Percentiles rank a stretch among this genome's conserved stretches.
These are phyloP conservation scores for Schizosaccharomyces pombe DNA, from an alignment of 805 yeast genomes.

Conservation along the genomic window DNA sequence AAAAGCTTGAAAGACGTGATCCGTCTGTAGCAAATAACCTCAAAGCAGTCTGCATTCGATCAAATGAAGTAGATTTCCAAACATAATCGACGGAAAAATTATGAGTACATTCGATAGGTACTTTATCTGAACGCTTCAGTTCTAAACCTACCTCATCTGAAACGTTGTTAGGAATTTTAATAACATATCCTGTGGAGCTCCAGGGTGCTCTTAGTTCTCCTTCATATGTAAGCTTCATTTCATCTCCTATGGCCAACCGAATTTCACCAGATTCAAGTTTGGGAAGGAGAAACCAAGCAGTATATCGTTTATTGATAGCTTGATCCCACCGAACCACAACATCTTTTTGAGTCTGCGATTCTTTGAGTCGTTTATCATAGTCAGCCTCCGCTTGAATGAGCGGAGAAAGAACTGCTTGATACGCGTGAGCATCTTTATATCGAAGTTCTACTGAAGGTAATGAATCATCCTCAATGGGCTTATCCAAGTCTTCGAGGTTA, in stretches of 20 bases:
- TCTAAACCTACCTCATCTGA: conserved; percentile 55
- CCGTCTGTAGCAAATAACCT: conserved; percentile 44
- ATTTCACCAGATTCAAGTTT: conserved; percentile 38
- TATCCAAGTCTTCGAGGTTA: conserved; percentile 41
- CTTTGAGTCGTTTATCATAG: conserved; percentile 48
- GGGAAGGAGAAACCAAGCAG: conserved; percentile 46
- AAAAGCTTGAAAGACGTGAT: conserved; percentile 44
- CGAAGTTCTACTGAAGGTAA: conserved; percentile 51
- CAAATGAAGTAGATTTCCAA: conserved; percentile 70
- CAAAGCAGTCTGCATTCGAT: conserved; percentile 64
- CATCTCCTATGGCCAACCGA: conserved; percentile 68
- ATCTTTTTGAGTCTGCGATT: conserved; percentile 52
- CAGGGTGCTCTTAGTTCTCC: conserved; percentile 39
- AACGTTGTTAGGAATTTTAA: conserved; percentile 41
- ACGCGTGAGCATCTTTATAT: conserved; percentile 62
- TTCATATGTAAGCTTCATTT: conserved; percentile 39
- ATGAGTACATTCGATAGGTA: conserved; percentile 32
- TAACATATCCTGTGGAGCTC: conserved; percentile 50
- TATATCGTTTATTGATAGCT: conserved; percentile 37
- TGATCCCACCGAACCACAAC: conserved; percentile 52
- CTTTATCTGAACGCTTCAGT: conserved; percentile 20
- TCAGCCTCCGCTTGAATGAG: conserved; percentile 63
- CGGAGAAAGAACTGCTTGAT: conserved; percentile 69
- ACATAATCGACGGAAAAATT: conserved; percentile 69
- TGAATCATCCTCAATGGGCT: conserved; percentile 29